Evolutionary conservation across 2,329 filamentous ascomycete species (phyloP).

Genomic region (Penicillium sp.): DNA sequence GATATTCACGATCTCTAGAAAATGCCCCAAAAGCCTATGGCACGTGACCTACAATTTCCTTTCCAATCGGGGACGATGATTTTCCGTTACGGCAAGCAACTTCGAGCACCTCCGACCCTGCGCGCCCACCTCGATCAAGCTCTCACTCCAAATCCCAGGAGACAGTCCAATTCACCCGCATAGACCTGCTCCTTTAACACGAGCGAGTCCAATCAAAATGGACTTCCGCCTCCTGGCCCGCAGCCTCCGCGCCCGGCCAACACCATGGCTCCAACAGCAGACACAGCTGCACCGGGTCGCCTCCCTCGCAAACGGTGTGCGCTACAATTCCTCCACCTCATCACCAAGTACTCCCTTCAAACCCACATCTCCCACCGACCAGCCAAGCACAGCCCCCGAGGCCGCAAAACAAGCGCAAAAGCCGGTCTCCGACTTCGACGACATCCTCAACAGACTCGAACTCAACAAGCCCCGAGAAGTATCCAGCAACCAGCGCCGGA

Average conservation of each 20-base stretch:
- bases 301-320: constrained; percentile 17
- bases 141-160: background rate
- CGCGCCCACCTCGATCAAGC: constrained; percentile 2
- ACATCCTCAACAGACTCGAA: constrained; percentile 33
- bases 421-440: constrained; percentile 27
- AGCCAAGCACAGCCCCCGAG: constrained; percentile 4
- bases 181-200: background rate
- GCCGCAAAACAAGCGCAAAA: background rate
- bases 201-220: constrained; percentile 21
- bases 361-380: constrained; percentile 3
- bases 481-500: background rate
- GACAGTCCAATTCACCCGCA: background rate
- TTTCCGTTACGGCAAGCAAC: constrained; percentile 14
- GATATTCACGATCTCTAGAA: constrained; percentile 1
- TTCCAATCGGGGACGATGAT: constrained; percentile 12
- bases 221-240: constrained; percentile 31
- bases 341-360: constrained; percentile 4
- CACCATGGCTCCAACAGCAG: constrained; percentile 23
- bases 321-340: constrained; percentile 22
- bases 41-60: constrained; percentile 28
- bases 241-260: constrained; percentile 32
- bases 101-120: background rate
- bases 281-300: constrained; percentile 14
- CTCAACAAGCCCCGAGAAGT: constrained; percentile 15
- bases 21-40: background rate